Evolutionary conservation across 2,329 filamentous ascomycete genomes (phyloP).

Genomic region (Aspergillus ochraceus): DNA sequence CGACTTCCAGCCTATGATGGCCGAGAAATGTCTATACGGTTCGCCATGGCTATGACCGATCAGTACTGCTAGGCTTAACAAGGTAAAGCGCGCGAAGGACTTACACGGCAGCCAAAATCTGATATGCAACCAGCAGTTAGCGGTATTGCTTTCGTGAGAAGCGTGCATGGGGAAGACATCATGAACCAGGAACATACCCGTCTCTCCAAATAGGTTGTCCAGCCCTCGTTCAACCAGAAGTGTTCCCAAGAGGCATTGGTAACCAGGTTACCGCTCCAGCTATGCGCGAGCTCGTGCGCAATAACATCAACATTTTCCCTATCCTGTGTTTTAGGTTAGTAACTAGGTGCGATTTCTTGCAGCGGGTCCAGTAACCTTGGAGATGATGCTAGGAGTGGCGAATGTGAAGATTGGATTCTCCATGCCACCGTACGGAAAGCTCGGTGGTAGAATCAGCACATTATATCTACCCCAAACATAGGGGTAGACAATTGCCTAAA

Average conservation of each 20-base stretch:
- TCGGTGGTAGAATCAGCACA: slow-evolving; percentile 82
- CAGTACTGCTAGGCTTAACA: neutral
- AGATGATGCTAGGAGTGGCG: slow-evolving; percentile 91
- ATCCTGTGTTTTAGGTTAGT: slow-evolving; percentile 46
- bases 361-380: slow-evolving; percentile 53
- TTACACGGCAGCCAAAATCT: slow-evolving; percentile 45
- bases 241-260: slow-evolving; percentile 55
- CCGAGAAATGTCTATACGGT: slow-evolving; percentile 84
- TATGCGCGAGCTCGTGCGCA: slow-evolving; percentile 75
- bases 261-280: slow-evolving; percentile 82
- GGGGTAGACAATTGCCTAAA: slow-evolving; percentile 67
- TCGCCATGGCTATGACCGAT: slow-evolving; percentile 67
- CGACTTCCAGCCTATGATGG: slow-evolving; percentile 94
- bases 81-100: slow-evolving; percentile 8
- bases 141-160: neutral
- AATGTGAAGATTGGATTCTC: slow-evolving; percentile 95
- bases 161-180: neutral
- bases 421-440: slow-evolving; percentile 81
- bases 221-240: slow-evolving; percentile 70
- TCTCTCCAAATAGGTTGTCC: slow-evolving; percentile 93
- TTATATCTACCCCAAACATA: slow-evolving; percentile 97
- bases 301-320: slow-evolving; percentile 94
- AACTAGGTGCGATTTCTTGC: neutral
- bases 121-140: slow-evolving; percentile 16
- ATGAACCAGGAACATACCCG: slow-evolving; percentile 45